Evolutionary conservation across 2,329 filamentous ascomycete genomes (phyloP).

Genomic region (Botryosphaeria dothidea): DNA sequence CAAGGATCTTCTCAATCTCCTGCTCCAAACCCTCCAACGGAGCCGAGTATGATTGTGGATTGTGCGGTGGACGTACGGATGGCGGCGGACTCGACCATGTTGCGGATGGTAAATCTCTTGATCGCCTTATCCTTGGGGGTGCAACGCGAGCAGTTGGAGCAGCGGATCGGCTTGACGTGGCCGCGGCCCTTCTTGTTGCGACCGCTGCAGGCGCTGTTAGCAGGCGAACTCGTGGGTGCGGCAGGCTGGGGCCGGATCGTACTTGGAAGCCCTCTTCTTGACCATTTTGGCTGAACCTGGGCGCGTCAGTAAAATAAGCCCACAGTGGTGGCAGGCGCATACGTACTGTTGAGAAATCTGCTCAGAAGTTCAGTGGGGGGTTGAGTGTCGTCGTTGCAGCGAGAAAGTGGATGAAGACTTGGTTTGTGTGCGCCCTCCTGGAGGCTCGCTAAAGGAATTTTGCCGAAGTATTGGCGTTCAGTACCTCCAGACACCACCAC

Average conservation of each 20-base stretch:
- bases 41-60: conserved; percentile 7
- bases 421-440: background rate
- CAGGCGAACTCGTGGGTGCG: background rate
- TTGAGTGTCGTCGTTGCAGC: conserved; percentile 5
- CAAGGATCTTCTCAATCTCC: conserved; percentile 22
- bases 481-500: no score
- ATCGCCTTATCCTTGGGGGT: conserved; percentile 99
- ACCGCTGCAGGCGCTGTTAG: conserved; percentile 63
- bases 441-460: background rate
- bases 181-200: conserved; percentile 99
- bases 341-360: conserved; percentile 1
- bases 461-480: no score
- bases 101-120: conserved; percentile 99
- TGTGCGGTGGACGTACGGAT: conserved; percentile 75
- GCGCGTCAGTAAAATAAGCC: conserved; percentile 25
- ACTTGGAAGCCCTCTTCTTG: conserved; percentile 77
- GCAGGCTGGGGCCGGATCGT: conserved; percentile 41
- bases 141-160: conserved; percentile 78
- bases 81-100: conserved; percentile 99
- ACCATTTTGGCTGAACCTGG: conserved; percentile 64
- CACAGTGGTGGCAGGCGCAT: background rate
- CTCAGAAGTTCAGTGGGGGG: background rate
- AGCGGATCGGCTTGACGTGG: conserved; percentile 99
- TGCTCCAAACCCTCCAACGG: conserved; percentile 6
- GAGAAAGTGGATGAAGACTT: background rate